Conservation (phyloP, 305 asterid species). For the Fraxinus baroniana region DNA sequence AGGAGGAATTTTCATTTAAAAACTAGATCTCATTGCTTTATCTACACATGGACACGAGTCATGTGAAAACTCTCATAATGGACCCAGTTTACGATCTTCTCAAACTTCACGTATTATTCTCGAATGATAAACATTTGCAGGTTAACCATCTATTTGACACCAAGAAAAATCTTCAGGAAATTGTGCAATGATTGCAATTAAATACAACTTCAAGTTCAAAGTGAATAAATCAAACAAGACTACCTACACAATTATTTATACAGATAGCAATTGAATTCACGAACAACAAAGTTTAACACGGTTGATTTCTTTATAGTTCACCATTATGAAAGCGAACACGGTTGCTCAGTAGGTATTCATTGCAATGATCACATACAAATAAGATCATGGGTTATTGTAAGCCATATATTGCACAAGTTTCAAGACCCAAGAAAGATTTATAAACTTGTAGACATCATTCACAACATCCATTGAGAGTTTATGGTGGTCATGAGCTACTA, state of each 20-base stretch:
- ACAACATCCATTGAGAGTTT: too few species aligned
- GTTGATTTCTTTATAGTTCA: too few species aligned
- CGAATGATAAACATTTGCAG: background rate
- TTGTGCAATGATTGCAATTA: background rate
- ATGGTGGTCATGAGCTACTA: too few species aligned
- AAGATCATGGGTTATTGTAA: background rate
- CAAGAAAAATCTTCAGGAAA: background rate
- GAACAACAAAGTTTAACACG: too few species aligned
- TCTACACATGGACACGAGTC: background rate
- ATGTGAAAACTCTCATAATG: too few species aligned
- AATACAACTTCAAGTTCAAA: background rate
- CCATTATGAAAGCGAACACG: too few species aligned
- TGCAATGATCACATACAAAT: background rate
- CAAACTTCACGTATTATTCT: background rate
- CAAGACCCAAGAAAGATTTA: background rate
- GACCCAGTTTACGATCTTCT: background rate
- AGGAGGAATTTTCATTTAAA: background rate
- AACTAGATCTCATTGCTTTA: background rate
- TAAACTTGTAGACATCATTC: too few species aligned
- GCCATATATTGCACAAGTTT: too few species aligned
- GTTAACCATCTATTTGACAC: background rate
- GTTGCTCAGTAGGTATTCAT: too few species aligned
- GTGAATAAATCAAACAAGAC: too few species aligned
- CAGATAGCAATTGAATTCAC: too few species aligned
- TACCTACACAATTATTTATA: too few species aligned